Conservation (phyloP, 2,329 filamentous ascomycete species). For the Scytalidium lignicola region DNA sequence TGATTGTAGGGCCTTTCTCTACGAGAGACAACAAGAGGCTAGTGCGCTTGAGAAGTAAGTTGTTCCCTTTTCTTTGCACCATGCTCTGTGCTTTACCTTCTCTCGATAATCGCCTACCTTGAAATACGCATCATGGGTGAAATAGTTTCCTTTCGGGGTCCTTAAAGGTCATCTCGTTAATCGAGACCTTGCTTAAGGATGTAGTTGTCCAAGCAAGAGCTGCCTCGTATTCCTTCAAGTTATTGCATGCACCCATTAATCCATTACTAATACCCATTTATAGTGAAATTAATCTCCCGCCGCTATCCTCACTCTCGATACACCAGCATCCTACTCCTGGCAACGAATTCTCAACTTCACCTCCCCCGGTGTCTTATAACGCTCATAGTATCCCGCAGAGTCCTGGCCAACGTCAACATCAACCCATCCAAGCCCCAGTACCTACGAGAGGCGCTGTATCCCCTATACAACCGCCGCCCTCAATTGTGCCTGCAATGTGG, state of each 20-base stretch:
- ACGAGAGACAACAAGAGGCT: slow-evolving; percentile 76
- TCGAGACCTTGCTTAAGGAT: no score
- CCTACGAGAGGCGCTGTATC: slow-evolving; percentile 49
- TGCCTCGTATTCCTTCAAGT: no score
- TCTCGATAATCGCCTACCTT: no score
- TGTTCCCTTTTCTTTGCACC: slow-evolving; percentile 8
- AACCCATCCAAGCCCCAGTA: slow-evolving; percentile 37
- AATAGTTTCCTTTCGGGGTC: no score
- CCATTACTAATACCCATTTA: not conserved
- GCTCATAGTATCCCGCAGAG: slow-evolving; percentile 7
- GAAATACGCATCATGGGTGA: no score
- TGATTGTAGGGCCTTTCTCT: slow-evolving; percentile 71
- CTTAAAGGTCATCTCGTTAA: no score
- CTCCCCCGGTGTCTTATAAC: slow-evolving; percentile 16
- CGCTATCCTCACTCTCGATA: not conserved
- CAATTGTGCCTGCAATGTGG: slow-evolving; percentile 59
- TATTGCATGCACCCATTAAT: not conserved
- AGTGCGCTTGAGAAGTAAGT: slow-evolving; percentile 69
- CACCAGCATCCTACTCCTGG: not conserved
- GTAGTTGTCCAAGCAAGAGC: no score
- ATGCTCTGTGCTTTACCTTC: not conserved
- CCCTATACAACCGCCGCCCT: slow-evolving; percentile 33
- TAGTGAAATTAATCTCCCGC: not conserved
- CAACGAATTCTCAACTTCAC: not conserved
- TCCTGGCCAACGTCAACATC: slow-evolving; percentile 1